Evolutionary conservation across 345 rosid genomes (phyloP).

Genomic region (Eucalyptus cladocalyx): DNA sequence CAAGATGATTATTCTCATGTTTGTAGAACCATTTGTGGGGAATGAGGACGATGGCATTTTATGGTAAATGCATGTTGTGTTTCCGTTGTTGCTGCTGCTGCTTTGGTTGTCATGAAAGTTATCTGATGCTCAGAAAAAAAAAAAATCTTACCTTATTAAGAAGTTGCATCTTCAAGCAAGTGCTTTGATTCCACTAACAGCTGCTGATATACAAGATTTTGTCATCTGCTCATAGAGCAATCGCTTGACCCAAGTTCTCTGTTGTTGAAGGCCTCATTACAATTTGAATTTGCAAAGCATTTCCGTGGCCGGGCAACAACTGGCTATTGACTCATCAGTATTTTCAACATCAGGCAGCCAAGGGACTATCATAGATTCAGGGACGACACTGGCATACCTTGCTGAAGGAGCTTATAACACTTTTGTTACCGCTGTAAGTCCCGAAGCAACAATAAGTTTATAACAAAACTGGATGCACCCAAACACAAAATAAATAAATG

Average conservation of each 20-base stretch:
- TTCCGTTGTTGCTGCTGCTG: background rate
- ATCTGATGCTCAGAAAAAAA: background rate
- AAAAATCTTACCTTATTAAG: background rate
- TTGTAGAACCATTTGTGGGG: background rate
- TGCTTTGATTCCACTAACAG: background rate
- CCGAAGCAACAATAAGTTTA: background rate
- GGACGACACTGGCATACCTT: constrained; percentile 95
- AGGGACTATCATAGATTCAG: constrained; percentile 94
- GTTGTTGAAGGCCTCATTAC: constrained; percentile 86
- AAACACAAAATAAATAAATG: background rate
- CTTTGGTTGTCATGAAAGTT: background rate
- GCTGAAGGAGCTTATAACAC: constrained; percentile 66
- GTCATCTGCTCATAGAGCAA: constrained; percentile 1
- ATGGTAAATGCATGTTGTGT: background rate
- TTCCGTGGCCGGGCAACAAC: constrained; percentile 54
- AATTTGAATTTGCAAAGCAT: constrained; percentile 86
- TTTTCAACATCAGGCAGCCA: constrained; percentile 56
- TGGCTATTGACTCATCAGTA: constrained; percentile 59
- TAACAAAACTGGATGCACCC: background rate
- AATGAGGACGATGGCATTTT: background rate
- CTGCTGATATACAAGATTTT: background rate
- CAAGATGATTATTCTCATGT: background rate
- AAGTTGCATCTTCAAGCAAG: background rate
- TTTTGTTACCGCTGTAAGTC: constrained; percentile 69
- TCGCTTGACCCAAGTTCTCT: background rate